Evolutionary conservation across 2,329 filamentous ascomycete species (phyloP).

Genomic region (Tolypocladium tundrense): DNA sequence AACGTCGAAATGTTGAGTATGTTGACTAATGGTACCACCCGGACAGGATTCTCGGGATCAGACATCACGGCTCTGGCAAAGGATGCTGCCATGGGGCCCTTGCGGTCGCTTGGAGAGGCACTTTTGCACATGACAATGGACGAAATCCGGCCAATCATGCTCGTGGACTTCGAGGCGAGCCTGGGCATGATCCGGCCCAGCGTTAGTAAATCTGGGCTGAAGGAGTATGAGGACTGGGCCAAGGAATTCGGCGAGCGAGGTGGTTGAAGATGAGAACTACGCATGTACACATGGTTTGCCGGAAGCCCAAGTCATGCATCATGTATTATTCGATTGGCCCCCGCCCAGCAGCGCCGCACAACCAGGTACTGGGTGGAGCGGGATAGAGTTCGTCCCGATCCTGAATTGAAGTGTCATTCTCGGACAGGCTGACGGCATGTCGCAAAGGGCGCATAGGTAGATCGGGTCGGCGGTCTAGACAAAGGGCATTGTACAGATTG

Average conservation of each 20-base stretch:
- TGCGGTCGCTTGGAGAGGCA: slow-evolving; percentile 82
- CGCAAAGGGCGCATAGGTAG: background rate
- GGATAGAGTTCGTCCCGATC: background rate
- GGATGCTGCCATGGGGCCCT: slow-evolving; percentile 93
- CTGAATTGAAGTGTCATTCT: background rate
- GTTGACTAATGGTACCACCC: slow-evolving; percentile 1
- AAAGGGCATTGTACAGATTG: background rate
- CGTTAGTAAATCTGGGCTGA: slow-evolving; percentile 74
- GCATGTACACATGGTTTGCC: background rate
- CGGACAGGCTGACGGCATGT: background rate
- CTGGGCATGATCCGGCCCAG: slow-evolving; percentile 78
- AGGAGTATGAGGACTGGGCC: slow-evolving; percentile 91
- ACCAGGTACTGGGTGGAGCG: background rate
- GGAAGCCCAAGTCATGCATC: background rate
- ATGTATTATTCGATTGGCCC: too few relatives aligned
- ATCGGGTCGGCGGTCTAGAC: background rate
- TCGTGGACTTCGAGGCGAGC: slow-evolving; percentile 77
- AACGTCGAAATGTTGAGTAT: background rate
- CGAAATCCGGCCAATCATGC: slow-evolving; percentile 76
- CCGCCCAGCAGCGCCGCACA: background rate
- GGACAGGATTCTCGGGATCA: slow-evolving; percentile 83
- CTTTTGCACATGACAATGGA: slow-evolving; percentile 88
- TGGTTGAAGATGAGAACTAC: slow-evolving; percentile 36
- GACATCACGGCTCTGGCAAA: slow-evolving; percentile 96
- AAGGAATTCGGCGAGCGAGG: slow-evolving; percentile 86